Evolutionary conservation across 2,329 filamentous ascomycete species (phyloP).

Genomic region (Phyllosticta capitalensis): DNA sequence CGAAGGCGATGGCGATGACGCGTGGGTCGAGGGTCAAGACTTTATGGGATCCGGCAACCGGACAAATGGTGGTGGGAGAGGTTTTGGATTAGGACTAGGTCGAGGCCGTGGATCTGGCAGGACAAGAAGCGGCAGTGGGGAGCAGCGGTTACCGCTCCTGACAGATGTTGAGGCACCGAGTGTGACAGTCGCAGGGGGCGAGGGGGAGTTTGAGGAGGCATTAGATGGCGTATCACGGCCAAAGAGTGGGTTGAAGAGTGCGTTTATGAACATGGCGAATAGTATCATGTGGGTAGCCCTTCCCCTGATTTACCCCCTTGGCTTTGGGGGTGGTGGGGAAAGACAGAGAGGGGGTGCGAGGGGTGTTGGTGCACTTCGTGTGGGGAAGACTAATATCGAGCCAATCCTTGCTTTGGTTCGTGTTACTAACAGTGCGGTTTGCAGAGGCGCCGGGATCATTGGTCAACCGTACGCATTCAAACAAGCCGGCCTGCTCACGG

Average conservation of each 20-base stretch:
- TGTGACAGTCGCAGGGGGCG: conserved; percentile 54
- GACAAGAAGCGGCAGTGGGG: conserved; percentile 30
- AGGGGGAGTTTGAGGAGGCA: conserved; percentile 49
- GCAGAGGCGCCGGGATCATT: conserved; percentile 55
- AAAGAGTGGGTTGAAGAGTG: conserved; percentile 74
- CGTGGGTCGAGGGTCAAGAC: conserved; percentile 51
- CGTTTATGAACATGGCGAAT: conserved; percentile 99
- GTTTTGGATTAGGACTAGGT: background rate
- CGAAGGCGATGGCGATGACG: conserved; percentile 25
- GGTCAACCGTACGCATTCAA: conserved; percentile 90
- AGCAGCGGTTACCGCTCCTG: conserved; percentile 58
- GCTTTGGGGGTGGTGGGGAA: background rate
- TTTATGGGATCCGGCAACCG: conserved; percentile 34
- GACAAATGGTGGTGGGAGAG: conserved; percentile 22
- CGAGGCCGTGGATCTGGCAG: conserved; percentile 21
- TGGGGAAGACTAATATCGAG: background rate
- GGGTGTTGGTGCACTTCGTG: background rate
- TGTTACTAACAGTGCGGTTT: background rate
- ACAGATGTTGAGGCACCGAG: conserved; percentile 78
- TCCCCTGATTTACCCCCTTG: background rate
- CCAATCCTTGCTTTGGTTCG: background rate
- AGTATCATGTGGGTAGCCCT: conserved; percentile 61
- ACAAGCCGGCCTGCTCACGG: conserved; percentile 78
- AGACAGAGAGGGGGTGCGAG: background rate
- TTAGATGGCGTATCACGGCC: conserved; percentile 54